A percentile compares a stretch with the other conserved stretches of the same genome.
phyloP scores from a whole-genome alignment of 257 asterid genomes.

The Verbascum thapsus region DNA sequence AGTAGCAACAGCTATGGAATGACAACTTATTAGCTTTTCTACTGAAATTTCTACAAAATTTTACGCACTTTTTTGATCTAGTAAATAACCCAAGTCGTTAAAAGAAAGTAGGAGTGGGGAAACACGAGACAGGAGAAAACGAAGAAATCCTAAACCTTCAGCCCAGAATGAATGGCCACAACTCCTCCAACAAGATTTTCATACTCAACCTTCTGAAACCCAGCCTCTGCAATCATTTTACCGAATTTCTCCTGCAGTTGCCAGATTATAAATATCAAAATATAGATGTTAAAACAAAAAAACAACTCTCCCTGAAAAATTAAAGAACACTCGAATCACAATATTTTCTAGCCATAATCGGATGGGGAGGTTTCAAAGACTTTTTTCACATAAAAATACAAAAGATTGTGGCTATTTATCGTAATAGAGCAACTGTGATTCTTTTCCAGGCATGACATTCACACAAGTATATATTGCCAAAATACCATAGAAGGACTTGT shows the following conservation, averaged over 20 bases:
- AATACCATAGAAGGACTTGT: neutral
- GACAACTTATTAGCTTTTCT: constrained; percentile 9
- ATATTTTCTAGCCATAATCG: neutral
- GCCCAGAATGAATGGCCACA: constrained; percentile 88
- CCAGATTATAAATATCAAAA: constrained; percentile 4
- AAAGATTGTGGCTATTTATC: neutral
- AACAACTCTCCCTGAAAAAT: too few species aligned
- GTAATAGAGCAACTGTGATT: too few species aligned
- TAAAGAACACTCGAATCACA: neutral
- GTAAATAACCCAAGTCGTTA: neutral
- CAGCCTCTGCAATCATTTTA: constrained; percentile 81
- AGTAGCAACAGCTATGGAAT: neutral
- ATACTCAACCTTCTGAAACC: constrained; percentile 90
- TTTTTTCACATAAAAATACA: neutral
- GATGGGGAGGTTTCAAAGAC: constrained; percentile 3
- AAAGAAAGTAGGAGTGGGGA: neutral
- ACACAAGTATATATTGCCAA: neutral
- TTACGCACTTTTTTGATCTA: neutral
- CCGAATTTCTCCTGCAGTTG: constrained; percentile 78
- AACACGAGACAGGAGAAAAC: neutral
- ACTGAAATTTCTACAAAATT: constrained; percentile 3
- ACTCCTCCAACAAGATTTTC: constrained; percentile 96
- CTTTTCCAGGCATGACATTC: neutral
- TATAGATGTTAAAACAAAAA: neutral
- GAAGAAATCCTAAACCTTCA: constrained; percentile 53